Percentiles rank a stretch among this genome's conserved stretches.
These are phyloP conservation scores for Millerago galiae DNA, from an alignment of 805 yeast species.

Conservation along the genomic window DNA sequence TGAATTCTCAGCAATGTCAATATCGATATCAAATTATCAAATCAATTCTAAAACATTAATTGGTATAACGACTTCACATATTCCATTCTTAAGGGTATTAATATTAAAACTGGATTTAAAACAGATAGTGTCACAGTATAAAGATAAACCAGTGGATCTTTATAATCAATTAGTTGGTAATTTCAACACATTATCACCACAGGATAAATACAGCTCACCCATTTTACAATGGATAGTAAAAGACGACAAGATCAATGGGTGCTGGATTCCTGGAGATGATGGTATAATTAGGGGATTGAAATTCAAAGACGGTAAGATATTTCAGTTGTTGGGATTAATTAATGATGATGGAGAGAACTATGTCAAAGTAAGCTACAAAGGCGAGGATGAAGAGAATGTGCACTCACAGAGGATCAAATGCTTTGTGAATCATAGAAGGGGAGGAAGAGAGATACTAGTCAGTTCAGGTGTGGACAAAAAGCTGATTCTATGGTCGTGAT, in stretches of 20 bases:
- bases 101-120: slow-evolving; percentile 33
- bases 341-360: background rate
- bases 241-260: slow-evolving; percentile 33
- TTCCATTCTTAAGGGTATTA: slow-evolving; percentile 69
- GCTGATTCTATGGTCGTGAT: slow-evolving; percentile 26
- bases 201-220: slow-evolving; percentile 58
- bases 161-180: slow-evolving; percentile 34
- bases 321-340: slow-evolving; percentile 16
- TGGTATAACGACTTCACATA: slow-evolving; percentile 69
- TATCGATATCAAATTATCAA: slow-evolving; percentile 25
- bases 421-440: slow-evolving; percentile 20
- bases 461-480: slow-evolving; percentile 45
- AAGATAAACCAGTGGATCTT: background rate
- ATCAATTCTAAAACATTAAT: slow-evolving; percentile 26
- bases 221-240: slow-evolving; percentile 36
- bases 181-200: slow-evolving; percentile 50
- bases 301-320: slow-evolving; percentile 31
- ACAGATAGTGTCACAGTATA: background rate
- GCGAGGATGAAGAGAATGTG: background rate
- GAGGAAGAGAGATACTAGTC: slow-evolving; percentile 31
- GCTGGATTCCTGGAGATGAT: slow-evolving; percentile 69
- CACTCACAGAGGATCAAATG: slow-evolving; percentile 41
- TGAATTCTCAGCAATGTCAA: slow-evolving; percentile 52
- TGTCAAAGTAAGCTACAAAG: background rate
- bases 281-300: slow-evolving; percentile 59